Conservation (phyloP, 2,329 filamentous ascomycete genomes). For the Lachnellula hyalina region DNA sequence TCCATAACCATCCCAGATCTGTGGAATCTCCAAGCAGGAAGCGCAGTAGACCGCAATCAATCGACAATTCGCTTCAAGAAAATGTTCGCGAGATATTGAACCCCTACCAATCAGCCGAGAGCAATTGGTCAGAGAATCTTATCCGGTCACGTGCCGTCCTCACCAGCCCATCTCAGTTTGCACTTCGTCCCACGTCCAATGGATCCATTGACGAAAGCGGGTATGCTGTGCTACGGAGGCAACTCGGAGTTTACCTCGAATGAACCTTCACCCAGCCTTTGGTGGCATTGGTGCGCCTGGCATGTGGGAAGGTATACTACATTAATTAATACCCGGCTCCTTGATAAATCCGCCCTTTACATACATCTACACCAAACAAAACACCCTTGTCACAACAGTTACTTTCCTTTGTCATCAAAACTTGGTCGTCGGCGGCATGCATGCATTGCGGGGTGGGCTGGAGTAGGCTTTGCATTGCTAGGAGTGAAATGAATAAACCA, state of each 20-base stretch:
- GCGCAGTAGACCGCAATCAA: slow-evolving; percentile 53
- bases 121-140: slow-evolving; percentile 24
- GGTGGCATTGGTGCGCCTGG: slow-evolving; percentile 51
- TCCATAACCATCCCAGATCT: slow-evolving; percentile 49
- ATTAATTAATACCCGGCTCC: slow-evolving; percentile 23
- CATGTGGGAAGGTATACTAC: slow-evolving; percentile 63
- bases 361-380: slow-evolving; percentile 4
- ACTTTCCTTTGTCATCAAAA: slow-evolving; percentile 10
- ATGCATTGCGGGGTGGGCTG: not conserved
- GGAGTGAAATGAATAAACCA: not conserved
- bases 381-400: slow-evolving; percentile 12
- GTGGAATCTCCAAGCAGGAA: slow-evolving; percentile 42
- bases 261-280: slow-evolving; percentile 44
- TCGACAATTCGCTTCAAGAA: slow-evolving; percentile 58
- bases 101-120: slow-evolving; percentile 23
- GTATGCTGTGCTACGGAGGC: slow-evolving; percentile 61
- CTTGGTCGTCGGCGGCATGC: not conserved
- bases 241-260: slow-evolving; percentile 41
- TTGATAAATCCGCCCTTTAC: slow-evolving; percentile 7
- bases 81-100: slow-evolving; percentile 60
- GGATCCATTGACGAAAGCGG: slow-evolving; percentile 50
- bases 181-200: slow-evolving; percentile 40
- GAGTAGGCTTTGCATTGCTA: not conserved
- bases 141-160: slow-evolving; percentile 34
- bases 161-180: slow-evolving; percentile 35